These are phyloP conservation scores for Exserohilum rostratum DNA, from an alignment of 2,329 filamentous ascomycete genomes.

Conservation along the genomic window DNA sequence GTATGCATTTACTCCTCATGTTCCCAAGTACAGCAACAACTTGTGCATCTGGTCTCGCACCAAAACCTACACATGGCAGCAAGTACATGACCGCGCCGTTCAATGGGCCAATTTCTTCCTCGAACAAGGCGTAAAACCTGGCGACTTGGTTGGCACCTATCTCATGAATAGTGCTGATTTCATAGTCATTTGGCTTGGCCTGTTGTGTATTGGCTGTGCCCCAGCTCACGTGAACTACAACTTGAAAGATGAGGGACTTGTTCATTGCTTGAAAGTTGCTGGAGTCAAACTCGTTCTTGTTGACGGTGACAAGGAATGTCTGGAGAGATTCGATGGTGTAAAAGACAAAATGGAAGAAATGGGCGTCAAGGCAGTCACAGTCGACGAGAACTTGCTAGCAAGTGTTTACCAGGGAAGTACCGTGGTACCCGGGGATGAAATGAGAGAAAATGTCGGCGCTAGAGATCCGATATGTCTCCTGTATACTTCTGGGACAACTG, in stretches of 20 bases:
- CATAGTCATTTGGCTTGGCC: constrained; percentile 67
- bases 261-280: constrained; percentile 68
- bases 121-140: constrained; percentile 62
- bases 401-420: constrained; percentile 25
- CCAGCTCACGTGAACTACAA: constrained; percentile 75
- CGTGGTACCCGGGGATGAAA: constrained; percentile 58
- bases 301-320: constrained; percentile 55
- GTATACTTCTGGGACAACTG: constrained; percentile 78
- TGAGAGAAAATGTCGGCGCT: constrained; percentile 59
- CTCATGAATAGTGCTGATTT: constrained; percentile 71
- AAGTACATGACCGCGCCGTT: constrained; percentile 36
- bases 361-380: constrained; percentile 23
- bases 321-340: constrained; percentile 27
- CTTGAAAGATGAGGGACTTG: constrained; percentile 64
- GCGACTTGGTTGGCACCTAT: constrained; percentile 69
- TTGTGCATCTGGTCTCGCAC: constrained; percentile 70
- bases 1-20: constrained; percentile 37
- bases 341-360: constrained; percentile 25
- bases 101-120: constrained; percentile 43
- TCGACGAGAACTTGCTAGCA: constrained; percentile 25
- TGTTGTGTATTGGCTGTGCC: constrained; percentile 69
- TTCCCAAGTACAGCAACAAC: constrained; percentile 48
- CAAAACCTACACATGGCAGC: constrained; percentile 50
- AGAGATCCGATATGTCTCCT: constrained; percentile 66
- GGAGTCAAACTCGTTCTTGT: constrained; percentile 62